Conservation (phyloP, 2,329 filamentous ascomycete species). For the Paraconiothyrium brasiliense region DNA sequence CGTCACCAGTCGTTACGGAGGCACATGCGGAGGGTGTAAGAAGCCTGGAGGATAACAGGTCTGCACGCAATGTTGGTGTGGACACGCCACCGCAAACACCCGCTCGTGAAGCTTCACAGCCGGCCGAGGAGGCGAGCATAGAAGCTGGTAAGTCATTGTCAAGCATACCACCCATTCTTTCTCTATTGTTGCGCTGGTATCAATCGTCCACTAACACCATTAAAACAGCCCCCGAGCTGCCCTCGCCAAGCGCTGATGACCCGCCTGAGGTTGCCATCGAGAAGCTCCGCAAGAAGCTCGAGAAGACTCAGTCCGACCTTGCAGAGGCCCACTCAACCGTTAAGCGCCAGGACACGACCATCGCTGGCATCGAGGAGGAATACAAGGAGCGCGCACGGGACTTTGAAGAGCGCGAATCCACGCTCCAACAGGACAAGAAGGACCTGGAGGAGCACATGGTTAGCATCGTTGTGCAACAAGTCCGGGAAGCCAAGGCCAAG, state of each 20-base stretch:
- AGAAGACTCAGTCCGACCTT: constrained; percentile 41
- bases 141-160: constrained; percentile 13
- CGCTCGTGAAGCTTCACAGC: constrained; percentile 20
- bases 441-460: constrained; percentile 54
- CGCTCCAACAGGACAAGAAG: constrained; percentile 49
- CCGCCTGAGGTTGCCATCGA: constrained; percentile 41
- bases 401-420: constrained; percentile 42
- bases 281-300: constrained; percentile 45
- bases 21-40: constrained; percentile 22
- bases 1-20: constrained; percentile 38
- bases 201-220: constrained; percentile 19
- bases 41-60: constrained; percentile 26
- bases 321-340: constrained; percentile 46
- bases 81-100: constrained; percentile 49
- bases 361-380: constrained; percentile 39
- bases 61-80: constrained; percentile 36
- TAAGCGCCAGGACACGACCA: constrained; percentile 31
- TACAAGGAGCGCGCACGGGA: constrained; percentile 43
- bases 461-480: constrained; percentile 52
- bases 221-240: constrained; percentile 28
- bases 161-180: constrained; percentile 16
- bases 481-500: constrained; percentile 50
- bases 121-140: constrained; percentile 26
- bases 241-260: constrained; percentile 42
- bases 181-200: constrained; percentile 20